Evolutionary conservation across 208 protist genomes (phyloP).

Genomic region (Crithidia fasciculata): DNA sequence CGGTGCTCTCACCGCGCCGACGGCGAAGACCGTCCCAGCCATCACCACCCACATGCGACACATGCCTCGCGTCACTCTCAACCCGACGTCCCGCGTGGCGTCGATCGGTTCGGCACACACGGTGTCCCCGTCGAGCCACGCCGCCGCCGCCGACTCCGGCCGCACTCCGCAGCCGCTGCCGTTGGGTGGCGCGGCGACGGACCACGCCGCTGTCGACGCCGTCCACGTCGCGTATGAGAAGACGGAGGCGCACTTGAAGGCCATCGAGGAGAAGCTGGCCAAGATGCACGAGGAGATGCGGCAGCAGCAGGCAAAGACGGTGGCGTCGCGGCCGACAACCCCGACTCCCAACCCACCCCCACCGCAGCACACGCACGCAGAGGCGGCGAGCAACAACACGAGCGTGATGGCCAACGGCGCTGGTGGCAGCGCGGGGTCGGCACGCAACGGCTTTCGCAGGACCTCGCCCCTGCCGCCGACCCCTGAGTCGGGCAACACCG

Average conservation of each 20-base stretch:
- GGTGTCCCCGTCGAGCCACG: background rate
- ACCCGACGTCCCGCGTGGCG: slow-evolving; percentile 29
- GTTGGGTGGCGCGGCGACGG: no score
- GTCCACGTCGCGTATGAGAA: slow-evolving; percentile 32
- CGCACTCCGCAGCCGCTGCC: background rate
- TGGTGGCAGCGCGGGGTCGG: background rate
- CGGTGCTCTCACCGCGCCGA: background rate
- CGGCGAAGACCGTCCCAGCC: background rate
- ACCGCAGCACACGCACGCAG: background rate
- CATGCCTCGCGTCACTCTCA: slow-evolving; percentile 27
- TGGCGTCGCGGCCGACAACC: background rate
- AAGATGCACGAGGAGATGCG: slow-evolving; percentile 64
- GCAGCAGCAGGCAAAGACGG: slow-evolving; percentile 3
- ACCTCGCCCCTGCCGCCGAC: slow-evolving; percentile 8
- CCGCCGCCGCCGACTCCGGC: background rate
- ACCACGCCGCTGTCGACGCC: slow-evolving; percentile 12
- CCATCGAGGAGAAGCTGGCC: slow-evolving; percentile 54
- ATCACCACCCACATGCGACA: slow-evolving; percentile 10
- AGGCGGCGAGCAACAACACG: background rate
- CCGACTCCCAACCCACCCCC: background rate
- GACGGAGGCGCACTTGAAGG: slow-evolving; percentile 50
- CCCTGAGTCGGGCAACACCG: background rate
- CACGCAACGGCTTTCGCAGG: slow-evolving; percentile 3
- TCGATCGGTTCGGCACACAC: background rate
- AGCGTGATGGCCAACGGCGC: background rate